phyloP scores from a whole-genome alignment of 768 basidiomycete genomes.

The Auriscalpium microsporum region DNA sequence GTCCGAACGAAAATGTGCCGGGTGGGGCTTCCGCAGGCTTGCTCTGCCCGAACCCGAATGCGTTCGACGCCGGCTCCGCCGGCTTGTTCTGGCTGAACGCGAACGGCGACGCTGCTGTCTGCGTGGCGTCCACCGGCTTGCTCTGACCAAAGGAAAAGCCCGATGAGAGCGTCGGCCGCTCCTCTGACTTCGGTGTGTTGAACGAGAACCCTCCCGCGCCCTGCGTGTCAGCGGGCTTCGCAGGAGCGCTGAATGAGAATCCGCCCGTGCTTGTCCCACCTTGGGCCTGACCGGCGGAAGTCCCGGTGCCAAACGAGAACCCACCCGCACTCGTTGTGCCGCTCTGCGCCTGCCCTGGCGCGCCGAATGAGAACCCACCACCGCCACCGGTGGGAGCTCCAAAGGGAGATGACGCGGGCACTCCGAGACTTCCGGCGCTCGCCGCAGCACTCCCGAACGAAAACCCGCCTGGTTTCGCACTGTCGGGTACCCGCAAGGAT shows the following conservation, averaged over 20 bases:
- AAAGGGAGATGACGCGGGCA: conserved; percentile 1
- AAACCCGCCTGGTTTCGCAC: conserved; percentile 5
- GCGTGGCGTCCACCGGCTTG: background rate
- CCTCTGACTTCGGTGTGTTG: conserved; percentile 12
- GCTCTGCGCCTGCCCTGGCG: conserved; percentile 18
- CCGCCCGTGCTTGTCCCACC: conserved; percentile 19
- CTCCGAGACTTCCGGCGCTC: background rate
- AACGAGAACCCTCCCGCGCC: conserved; percentile 27
- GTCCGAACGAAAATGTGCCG: background rate
- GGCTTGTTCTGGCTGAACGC: conserved; percentile 10
- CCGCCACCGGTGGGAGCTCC: conserved; percentile 11
- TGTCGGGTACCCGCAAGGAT: conserved; percentile 9
- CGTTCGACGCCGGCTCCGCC: conserved; percentile 3
- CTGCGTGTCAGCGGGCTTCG: conserved; percentile 18
- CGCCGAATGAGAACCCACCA: conserved; percentile 35
- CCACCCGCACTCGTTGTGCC: conserved; percentile 34
- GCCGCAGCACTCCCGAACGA: conserved; percentile 4
- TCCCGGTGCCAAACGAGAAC: conserved; percentile 16
- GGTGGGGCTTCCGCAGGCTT: conserved; percentile 12
- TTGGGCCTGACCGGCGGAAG: conserved; percentile 20
- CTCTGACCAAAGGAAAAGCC: conserved; percentile 17
- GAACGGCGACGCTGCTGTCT: conserved; percentile 13
- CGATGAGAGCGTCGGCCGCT: conserved; percentile 18
- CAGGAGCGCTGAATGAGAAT: conserved; percentile 41
- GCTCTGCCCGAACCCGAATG: conserved; percentile 2